phyloP scores from a whole-genome alignment of 2,329 filamentous ascomycete species.

The Domatiomyces catenatus region DNA sequence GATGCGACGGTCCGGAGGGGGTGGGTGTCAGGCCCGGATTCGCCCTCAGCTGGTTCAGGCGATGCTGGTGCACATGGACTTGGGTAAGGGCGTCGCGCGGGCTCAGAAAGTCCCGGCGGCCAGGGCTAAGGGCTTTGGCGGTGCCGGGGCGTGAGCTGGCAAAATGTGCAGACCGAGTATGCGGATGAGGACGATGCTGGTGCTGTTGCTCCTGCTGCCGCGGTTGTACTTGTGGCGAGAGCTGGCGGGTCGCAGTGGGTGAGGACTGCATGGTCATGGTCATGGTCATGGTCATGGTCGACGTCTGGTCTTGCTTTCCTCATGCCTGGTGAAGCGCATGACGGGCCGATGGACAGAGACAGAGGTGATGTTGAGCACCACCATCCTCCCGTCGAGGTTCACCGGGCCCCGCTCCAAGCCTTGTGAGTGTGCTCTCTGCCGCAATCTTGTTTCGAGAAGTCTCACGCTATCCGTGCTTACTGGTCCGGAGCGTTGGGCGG shows the following conservation, averaged over 20 bases:
- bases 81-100: neutral
- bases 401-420: neutral
- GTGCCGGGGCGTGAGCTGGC: neutral
- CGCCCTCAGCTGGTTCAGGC: neutral
- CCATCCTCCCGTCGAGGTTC: neutral
- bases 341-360: neutral
- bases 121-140: too few species aligned
- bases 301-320: neutral
- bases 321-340: neutral
- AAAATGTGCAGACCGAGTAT: neutral
- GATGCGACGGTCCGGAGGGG: neutral
- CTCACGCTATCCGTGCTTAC: neutral
- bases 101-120: neutral
- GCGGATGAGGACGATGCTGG: too few species aligned
- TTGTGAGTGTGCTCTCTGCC: neutral
- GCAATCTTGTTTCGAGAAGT: neutral
- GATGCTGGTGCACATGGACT: neutral
- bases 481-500: neutral
- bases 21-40: neutral
- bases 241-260: neutral
- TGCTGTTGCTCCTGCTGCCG: too few species aligned
- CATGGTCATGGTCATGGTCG: neutral
- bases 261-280: neutral
- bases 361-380: neutral
- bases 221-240: neutral